Percentiles rank a stretch among this genome's conserved stretches.
Conservation (phyloP, 352 stramenopile species). For the Globisporangium iwayamae region DNA sequence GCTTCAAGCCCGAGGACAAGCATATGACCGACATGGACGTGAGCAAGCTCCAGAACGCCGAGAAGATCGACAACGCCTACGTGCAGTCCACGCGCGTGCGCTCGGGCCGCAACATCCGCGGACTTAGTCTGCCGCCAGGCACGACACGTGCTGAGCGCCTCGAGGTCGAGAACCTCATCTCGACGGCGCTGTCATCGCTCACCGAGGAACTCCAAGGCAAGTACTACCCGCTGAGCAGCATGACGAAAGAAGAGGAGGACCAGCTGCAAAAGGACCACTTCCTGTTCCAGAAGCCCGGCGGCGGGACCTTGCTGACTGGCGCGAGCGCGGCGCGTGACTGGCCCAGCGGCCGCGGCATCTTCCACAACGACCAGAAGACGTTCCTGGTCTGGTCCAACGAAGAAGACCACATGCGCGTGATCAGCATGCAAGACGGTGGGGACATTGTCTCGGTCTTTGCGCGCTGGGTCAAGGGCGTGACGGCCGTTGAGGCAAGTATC, state of each 20-base stretch:
- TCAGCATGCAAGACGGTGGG: slow-evolving; percentile 86
- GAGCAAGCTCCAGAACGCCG: slow-evolving; percentile 59
- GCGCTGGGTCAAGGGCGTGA: slow-evolving; percentile 79
- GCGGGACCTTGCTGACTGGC: slow-evolving; percentile 73
- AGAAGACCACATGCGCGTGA: slow-evolving; percentile 89
- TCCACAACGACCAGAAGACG: slow-evolving; percentile 88
- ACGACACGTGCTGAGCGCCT: slow-evolving; percentile 84
- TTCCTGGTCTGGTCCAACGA: slow-evolving; percentile 90
- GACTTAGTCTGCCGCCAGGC: slow-evolving; percentile 81
- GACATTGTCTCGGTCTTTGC: slow-evolving; percentile 90
- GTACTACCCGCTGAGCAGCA: slow-evolving; percentile 85
- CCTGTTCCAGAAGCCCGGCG: slow-evolving; percentile 91
- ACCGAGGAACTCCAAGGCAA: slow-evolving; percentile 77
- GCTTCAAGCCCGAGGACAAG: slow-evolving; percentile 73
- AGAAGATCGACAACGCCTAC: slow-evolving; percentile 75
- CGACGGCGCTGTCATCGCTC: slow-evolving; percentile 68
- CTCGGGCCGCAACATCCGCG: slow-evolving; percentile 87
- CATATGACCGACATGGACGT: slow-evolving; percentile 83
- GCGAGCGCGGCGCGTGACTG: slow-evolving; percentile 88
- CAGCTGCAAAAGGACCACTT: slow-evolving; percentile 91
- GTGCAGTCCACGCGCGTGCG: slow-evolving; percentile 92
- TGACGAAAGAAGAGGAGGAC: slow-evolving; percentile 89
- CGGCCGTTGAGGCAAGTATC: slow-evolving; percentile 75
- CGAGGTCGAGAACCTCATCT: slow-evolving; percentile 82
- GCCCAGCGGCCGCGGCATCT: slow-evolving; percentile 90